Percentiles rank a stretch among this genome's conserved stretches.
Conservation (phyloP, 169 alveolate species). For the Plasmodium malariae region DNA sequence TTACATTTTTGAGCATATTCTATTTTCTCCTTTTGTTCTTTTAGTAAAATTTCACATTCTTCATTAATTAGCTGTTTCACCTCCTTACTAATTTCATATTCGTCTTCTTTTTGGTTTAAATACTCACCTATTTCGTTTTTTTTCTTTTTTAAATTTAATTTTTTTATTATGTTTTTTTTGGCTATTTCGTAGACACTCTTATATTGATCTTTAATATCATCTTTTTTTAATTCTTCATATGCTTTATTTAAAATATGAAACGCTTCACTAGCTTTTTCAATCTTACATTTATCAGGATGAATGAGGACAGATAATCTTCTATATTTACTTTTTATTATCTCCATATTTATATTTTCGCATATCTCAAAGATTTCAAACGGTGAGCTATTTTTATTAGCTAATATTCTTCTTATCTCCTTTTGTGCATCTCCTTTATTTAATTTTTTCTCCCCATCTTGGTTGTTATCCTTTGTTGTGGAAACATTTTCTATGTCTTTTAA, state of each 20-base stretch:
- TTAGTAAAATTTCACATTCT: conserved; percentile 86
- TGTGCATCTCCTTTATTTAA: conserved; percentile 57
- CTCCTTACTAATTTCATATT: conserved; percentile 75
- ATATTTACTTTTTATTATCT: conserved; percentile 79
- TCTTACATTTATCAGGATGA: conserved; percentile 94
- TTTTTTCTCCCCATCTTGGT: conserved; percentile 18
- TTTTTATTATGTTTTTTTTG: conserved; percentile 83
- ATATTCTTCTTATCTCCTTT: conserved; percentile 53
- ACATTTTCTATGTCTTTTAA: conserved; percentile 63
- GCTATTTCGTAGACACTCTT: conserved; percentile 88
- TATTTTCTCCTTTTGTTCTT: conserved; percentile 83
- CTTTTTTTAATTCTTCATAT: conserved; percentile 87
- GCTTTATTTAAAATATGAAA: conserved; percentile 89
- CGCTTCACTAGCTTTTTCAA: conserved; percentile 92
- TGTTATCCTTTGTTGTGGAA: conserved; percentile 19
- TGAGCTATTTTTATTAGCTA: conserved; percentile 63
- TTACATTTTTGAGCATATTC: conserved; percentile 90
- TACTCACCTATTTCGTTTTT: conserved; percentile 75
- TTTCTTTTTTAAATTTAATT: conserved; percentile 79
- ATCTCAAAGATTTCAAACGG: conserved; percentile 73
- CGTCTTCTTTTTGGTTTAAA: conserved; percentile 71
- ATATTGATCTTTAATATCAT: conserved; percentile 85
- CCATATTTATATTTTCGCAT: conserved; percentile 59
- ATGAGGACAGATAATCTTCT: conserved; percentile 86
- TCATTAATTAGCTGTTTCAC: conserved; percentile 83